These are phyloP conservation scores for Heteromeles arbutifolia DNA, from an alignment of 306 rosid genomes.

Conservation along the genomic window DNA sequence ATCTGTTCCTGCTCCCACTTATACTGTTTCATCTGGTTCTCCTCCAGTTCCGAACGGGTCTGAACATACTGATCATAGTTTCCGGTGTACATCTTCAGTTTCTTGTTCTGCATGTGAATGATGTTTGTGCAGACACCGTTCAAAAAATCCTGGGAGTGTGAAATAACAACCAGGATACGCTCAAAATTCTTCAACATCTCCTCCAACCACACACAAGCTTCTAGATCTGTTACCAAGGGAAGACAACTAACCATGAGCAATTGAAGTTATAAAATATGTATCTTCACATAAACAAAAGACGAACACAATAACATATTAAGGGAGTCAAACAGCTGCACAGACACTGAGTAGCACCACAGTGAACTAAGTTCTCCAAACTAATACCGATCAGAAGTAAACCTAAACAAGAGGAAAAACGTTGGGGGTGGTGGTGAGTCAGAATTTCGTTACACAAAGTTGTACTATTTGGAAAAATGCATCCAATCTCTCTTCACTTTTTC, in stretches of 20 bases:
- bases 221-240: conserved; percentile 57
- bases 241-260: not conserved
- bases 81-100: conserved; percentile 73
- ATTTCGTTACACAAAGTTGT: not conserved
- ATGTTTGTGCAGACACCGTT: conserved; percentile 99
- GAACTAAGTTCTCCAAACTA: not conserved
- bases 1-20: conserved; percentile 99
- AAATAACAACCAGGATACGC: conserved; percentile 87
- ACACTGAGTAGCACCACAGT: not conserved
- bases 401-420: not conserved
- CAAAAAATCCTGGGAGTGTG: conserved; percentile 96
- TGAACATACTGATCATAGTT: conserved; percentile 93
- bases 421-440: not conserved
- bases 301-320: not conserved
- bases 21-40: conserved; percentile 98
- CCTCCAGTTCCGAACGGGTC: conserved; percentile 90
- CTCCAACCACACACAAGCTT: conserved; percentile 99
- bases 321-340: not conserved
- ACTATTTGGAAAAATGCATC: too few relatives aligned
- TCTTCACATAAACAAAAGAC: not conserved
- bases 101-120: conserved; percentile 92
- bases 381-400: not conserved
- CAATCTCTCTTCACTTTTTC: not conserved
- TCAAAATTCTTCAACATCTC: conserved; percentile 87
- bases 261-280: not conserved